A percentile compares a stretch with the other conserved stretches of the same genome.
Conservation (phyloP, 192 early-diverging fungal genomes). For the Phycomyces blakesleeanus region DNA sequence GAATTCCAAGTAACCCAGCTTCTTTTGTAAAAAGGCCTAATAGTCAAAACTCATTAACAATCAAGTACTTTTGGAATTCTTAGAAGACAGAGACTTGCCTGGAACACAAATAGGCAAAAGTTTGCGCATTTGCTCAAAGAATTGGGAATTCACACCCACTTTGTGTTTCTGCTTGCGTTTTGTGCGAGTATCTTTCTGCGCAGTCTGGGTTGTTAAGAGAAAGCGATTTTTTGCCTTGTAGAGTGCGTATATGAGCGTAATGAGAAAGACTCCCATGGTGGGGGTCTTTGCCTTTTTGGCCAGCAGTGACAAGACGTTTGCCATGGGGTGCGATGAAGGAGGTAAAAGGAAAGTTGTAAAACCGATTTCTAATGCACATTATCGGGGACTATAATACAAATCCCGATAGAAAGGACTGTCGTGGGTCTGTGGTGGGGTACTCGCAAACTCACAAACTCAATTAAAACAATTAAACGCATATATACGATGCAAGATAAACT, state of each 20-base stretch:
- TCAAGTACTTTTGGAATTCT: background rate
- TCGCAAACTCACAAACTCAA: too few relatives aligned
- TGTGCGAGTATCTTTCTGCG: background rate
- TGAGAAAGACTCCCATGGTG: conserved; percentile 6
- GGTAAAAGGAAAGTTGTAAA: background rate
- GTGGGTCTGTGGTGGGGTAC: too few relatives aligned
- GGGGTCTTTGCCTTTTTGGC: conserved; percentile 1
- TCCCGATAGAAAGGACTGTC: too few relatives aligned
- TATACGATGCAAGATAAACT: too few relatives aligned
- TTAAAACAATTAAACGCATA: too few relatives aligned
- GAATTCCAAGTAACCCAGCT: conserved; percentile 36
- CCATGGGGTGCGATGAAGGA: conserved; percentile 7
- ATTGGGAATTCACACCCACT: conserved; percentile 53
- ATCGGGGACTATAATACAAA: background rate
- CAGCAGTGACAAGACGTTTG: conserved; percentile 10
- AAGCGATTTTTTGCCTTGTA: conserved; percentile 9
- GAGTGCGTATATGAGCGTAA: conserved; percentile 11
- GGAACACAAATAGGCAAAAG: conserved; percentile 60
- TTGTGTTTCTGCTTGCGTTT: conserved; percentile 15
- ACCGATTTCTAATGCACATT: conserved; percentile 4
- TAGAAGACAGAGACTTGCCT: conserved; percentile 14
- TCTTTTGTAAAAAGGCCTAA: conserved; percentile 49
- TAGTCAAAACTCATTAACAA: background rate
- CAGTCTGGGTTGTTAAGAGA: background rate
- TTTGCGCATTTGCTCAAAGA: conserved; percentile 53